Evolutionary conservation across 129 eudicot genomes (phyloP).

Genomic region (Smallanthus sonchifolius): DNA sequence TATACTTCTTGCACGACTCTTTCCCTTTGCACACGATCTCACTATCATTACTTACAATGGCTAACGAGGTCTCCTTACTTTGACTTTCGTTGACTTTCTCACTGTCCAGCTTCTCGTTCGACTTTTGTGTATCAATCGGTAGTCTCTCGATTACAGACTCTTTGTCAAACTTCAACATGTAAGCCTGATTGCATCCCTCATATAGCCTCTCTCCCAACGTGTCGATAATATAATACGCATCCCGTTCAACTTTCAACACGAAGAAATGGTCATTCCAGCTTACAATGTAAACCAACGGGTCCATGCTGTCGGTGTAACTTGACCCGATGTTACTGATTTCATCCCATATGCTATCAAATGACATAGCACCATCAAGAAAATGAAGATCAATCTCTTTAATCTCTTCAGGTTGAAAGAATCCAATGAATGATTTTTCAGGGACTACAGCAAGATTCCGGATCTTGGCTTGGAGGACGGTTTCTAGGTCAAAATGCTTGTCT

Average conservation of each 20-base stretch:
- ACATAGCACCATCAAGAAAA: slow-evolving; percentile 10
- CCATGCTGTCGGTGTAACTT: not conserved
- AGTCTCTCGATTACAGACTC: not conserved
- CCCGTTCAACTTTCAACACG: not conserved
- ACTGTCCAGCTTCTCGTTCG: not conserved
- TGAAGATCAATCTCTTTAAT: slow-evolving; percentile 8
- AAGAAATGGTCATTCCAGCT: slow-evolving; percentile 13
- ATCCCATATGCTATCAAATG: slow-evolving; percentile 4
- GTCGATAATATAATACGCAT: slow-evolving; percentile 5
- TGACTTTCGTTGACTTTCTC: slow-evolving; percentile 3
- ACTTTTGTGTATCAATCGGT: not conserved
- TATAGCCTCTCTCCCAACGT: not conserved
- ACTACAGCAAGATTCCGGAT: not conserved
- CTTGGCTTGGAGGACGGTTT: slow-evolving; percentile 7
- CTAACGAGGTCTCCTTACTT: not conserved
- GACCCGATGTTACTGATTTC: slow-evolving; percentile 6
- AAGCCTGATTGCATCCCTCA: slow-evolving; percentile 9
- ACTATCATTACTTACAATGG: not conserved
- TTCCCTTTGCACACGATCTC: not conserved
- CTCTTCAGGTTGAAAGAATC: slow-evolving; percentile 8
- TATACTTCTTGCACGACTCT: slow-evolving; percentile 5
- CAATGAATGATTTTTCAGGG: slow-evolving; percentile 6
- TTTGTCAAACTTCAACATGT: slow-evolving; percentile 7
- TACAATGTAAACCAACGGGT: slow-evolving; percentile 10
- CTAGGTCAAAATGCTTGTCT: not conserved